These are phyloP conservation scores for Amylostereum areolatum DNA, from an alignment of 1,284 basidiomycete genomes.

Conservation along the genomic window DNA sequence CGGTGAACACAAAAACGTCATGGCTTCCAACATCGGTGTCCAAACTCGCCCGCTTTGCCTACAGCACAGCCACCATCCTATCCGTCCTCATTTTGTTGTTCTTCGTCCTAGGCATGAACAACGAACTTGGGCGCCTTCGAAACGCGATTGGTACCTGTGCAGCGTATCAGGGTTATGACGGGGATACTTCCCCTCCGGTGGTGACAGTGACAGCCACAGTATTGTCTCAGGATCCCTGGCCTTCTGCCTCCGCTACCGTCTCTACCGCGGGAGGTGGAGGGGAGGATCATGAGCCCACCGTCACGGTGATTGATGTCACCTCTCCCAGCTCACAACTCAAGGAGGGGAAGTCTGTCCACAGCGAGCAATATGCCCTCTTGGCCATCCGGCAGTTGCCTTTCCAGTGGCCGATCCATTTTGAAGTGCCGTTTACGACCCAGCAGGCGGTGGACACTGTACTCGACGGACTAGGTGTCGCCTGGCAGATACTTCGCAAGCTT, in stretches of 20 bases:
- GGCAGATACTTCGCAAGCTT: conserved; percentile 22
- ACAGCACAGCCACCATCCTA: conserved; percentile 8
- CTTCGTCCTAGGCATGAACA: conserved; percentile 25
- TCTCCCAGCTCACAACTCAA: not conserved
- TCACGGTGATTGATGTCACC: conserved; percentile 14
- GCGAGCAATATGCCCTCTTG: conserved; percentile 8
- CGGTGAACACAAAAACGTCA: conserved; percentile 1
- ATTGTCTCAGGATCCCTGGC: not conserved
- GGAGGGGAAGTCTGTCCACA: conserved; percentile 3
- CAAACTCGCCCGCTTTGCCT: conserved; percentile 5
- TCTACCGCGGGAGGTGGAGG: not conserved
- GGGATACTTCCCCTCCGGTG: not conserved
- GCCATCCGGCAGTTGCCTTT: conserved; percentile 8
- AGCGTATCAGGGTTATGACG: not conserved
- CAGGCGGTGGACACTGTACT: conserved; percentile 18
- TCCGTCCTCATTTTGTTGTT: conserved; percentile 28
- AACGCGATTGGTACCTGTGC: conserved; percentile 25
- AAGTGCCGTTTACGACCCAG: conserved; percentile 17
- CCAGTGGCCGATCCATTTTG: conserved; percentile 18
- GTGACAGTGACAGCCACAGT: conserved; percentile 4
- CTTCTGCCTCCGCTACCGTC: not conserved
- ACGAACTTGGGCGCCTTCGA: conserved; percentile 32
- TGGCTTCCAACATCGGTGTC: conserved; percentile 2
- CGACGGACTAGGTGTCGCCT: conserved; percentile 20
- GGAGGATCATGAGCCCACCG: not conserved